Evolutionary conservation across 192 early-diverging fungal genomes (phyloP).

Genomic region (Entomortierella lignicola): DNA sequence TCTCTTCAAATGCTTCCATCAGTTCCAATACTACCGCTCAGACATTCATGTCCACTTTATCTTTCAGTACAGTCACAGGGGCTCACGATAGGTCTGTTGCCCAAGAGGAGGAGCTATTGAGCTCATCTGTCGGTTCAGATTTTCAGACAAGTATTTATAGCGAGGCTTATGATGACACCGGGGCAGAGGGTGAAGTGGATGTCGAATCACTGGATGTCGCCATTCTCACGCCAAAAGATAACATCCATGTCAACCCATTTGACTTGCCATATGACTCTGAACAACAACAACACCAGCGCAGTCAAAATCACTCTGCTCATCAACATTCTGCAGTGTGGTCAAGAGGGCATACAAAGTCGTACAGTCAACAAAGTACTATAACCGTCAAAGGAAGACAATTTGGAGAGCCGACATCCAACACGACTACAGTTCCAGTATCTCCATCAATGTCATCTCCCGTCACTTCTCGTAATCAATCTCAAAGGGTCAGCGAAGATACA

Average conservation of each 20-base stretch:
- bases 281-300: not conserved
- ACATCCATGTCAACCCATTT: slow-evolving; percentile 8
- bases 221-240: slow-evolving; percentile 14
- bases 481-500: not conserved
- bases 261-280: not conserved
- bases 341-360: slow-evolving; percentile 4
- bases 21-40: slow-evolving; percentile 30
- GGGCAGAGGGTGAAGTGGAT: not conserved
- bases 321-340: not conserved
- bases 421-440: not conserved
- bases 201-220: slow-evolving; percentile 14
- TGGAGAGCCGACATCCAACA: not conserved
- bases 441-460: slow-evolving; percentile 5
- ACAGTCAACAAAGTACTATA: slow-evolving; percentile 13
- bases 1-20: slow-evolving; percentile 16
- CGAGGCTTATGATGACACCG: not conserved
- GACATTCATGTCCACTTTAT: slow-evolving; percentile 36
- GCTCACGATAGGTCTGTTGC: not conserved
- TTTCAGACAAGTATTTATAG: not conserved
- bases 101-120: slow-evolving; percentile 9
- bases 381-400: slow-evolving; percentile 15
- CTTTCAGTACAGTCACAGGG: slow-evolving; percentile 33
- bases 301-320: no score
- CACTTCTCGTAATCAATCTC: not conserved
- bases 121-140: not conserved